Evolutionary conservation across 345 rosid species (phyloP), one percentile per base, ranked within the genome.

Genomic region (Sonneratia alba): DNA sequence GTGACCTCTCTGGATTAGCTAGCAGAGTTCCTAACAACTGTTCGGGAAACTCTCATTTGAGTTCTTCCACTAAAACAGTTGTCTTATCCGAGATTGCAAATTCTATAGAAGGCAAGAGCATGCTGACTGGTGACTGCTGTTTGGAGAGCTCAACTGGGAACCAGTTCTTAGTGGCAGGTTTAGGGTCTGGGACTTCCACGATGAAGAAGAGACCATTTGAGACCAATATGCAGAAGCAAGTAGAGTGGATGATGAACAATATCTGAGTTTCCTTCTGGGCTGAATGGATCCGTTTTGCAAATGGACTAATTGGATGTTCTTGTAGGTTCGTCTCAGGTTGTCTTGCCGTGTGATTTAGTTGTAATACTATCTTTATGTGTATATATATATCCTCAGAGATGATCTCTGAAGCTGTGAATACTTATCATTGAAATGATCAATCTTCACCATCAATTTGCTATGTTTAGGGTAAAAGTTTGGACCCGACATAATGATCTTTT

Each of bases 1-100:
- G 87, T 79, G 97, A 87, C 81, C 88, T 91, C 68, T 94, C 97
- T 8, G 98, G 87, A 74, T 79, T 88, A 19, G 96, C 98, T 67
- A 86, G 87, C 79, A 86, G 86, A 75, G 91, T 86, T 66, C 81
- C 92, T 55, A 85, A 74, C 62, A 88, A 81, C 38, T 85, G 83
- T 66, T 89, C 87, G 70, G 87, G 82, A 72, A 45, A n/a, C 13
- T 32, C 51, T 16, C 18, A 62, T 34, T 27, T 62, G 38, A 62
- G 66, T 27, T 24, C 66, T 57, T 57, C 63, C 32, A 22, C 32
- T 57, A 57, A 22, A 57, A n/a, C 63, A 22, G 14, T 57, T 10
- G 4, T 86, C 37, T 74, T 86, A 45, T 78, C 88, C 1, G 98
- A 89, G 81, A 84, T 91, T 55, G 91, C 87, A 21, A 48, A 27